These are phyloP conservation scores for Phytomonas sp. DNA, from an alignment of 208 protist genomes.

Conservation along the genomic window DNA sequence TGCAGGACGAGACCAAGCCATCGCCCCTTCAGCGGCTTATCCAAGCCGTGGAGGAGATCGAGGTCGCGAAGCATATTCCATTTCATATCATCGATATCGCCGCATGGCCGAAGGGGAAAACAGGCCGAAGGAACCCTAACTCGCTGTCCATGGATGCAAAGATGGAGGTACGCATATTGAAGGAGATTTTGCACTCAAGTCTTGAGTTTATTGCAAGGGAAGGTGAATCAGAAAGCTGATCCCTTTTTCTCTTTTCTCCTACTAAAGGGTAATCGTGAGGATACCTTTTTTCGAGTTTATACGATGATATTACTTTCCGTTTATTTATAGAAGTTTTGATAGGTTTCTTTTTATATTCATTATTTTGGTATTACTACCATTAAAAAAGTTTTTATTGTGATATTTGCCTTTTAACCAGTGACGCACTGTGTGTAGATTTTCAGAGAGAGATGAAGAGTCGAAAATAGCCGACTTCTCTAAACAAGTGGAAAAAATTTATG, in stretches of 20 bases:
- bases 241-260: constrained; percentile 13
- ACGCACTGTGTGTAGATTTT: neutral
- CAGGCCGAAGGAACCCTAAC: neutral
- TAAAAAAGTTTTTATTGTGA: constrained; percentile 4
- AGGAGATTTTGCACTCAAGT: constrained; percentile 1
- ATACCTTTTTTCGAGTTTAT: constrained; percentile 1
- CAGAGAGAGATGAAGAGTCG: neutral
- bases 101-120: too few relatives aligned
- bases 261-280: neutral
- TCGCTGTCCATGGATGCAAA: neutral
- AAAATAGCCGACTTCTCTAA: constrained; percentile 1
- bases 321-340: constrained; percentile 1
- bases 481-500: neutral
- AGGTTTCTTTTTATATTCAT: neutral
- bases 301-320: constrained; percentile 7
- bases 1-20: too few relatives aligned
- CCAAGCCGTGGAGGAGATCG: too few relatives aligned
- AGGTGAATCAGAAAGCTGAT: constrained; percentile 4
- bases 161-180: constrained; percentile 4
- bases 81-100: neutral
- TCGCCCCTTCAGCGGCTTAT: too few relatives aligned
- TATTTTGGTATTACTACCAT: constrained; percentile 3
- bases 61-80: too few relatives aligned
- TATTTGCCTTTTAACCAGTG: constrained; percentile 3
- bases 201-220: neutral